Base-by-base conservation (phyloP, 2,329 filamentous ascomycete genomes). In the Corynespora cassiicola region DNA sequence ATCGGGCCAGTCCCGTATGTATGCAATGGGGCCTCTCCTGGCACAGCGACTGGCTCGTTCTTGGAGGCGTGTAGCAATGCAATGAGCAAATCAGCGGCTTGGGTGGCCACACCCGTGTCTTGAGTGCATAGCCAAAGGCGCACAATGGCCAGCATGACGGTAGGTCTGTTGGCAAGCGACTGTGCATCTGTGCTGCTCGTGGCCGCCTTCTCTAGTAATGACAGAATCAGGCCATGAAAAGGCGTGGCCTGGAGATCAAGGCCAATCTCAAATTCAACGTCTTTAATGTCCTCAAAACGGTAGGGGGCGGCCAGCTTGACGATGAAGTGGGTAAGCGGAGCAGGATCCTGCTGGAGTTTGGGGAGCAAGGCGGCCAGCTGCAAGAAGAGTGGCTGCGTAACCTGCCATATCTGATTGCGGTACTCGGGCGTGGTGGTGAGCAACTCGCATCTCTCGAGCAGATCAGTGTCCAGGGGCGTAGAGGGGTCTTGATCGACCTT, bases 51-150 rank as follows among this genome's bases (percentile, higher is more conserved):
- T 9, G 64, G 60, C 24, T 68, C 63, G 12, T 68, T 64, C 50
- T 60, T 65, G 5, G 66, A 68, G 5, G 79, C 68, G 34, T 74
- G 71, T 21, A 85, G 57, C 2, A 85, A 65, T 6, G 72, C 70
- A 43, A 75, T 70, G 8, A 86, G 59, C 7, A 80, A 65, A 27
- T 79, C 71, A 19, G 76, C 70, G 2, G 80, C 77, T 36, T 76
- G 71, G 12, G 76, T 75, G 5, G 80, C 76, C 21, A 84, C 71
- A 8, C 76, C 78, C 3, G 78, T 76, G 28, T 79, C 77, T 15
- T 71, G 55, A 1, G 79, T 79, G 29, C 75, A 76, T 6, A 85
- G 71, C 81, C 81, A 85, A 14, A 83, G 55, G 28, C 76, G 73
- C 6, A 85, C 72, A 15, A 85, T 61, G 8, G 77, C 75, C 6